A percentile compares a stretch with the other conserved stretches of the same genome.
phyloP scores from a whole-genome alignment of 2,329 filamentous ascomycete genomes.

The Hypoxylon sp. region DNA sequence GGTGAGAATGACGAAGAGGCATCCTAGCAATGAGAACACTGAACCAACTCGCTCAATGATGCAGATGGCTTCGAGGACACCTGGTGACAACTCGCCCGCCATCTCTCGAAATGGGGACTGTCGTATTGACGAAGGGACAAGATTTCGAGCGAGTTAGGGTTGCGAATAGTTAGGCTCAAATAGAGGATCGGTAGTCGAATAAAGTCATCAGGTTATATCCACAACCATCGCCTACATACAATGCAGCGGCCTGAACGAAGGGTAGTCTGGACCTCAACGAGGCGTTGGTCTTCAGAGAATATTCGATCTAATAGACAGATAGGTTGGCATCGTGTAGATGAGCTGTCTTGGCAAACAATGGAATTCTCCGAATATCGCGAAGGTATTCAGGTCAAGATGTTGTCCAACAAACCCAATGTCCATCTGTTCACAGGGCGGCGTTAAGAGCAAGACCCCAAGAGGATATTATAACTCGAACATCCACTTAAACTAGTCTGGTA shows the following conservation, averaged over 20 bases:
- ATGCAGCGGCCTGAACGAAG: no score
- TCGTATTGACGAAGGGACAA: no score
- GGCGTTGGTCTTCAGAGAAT: slow-evolving; percentile 10
- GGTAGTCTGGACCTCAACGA: background rate
- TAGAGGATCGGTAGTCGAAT: no score
- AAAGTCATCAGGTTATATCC: no score
- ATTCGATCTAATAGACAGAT: background rate
- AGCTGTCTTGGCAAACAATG: background rate
- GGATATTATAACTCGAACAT: slow-evolving; percentile 22
- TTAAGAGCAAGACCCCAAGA: slow-evolving; percentile 11
- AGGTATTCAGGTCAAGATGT: slow-evolving; percentile 9
- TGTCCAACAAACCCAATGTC: slow-evolving; percentile 13
- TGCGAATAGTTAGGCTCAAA: no score
- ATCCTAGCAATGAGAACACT: slow-evolving; percentile 74
- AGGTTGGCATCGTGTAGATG: slow-evolving; percentile 10
- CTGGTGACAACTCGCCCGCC: slow-evolving; percentile 24
- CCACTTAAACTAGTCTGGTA: background rate
- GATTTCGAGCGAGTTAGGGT: no score
- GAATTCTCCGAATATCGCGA: slow-evolving; percentile 6
- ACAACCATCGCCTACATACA: no score
- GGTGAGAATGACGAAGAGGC: slow-evolving; percentile 74
- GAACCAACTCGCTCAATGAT: slow-evolving; percentile 74
- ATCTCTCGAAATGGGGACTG: no score
- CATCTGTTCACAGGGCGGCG: slow-evolving; percentile 10
- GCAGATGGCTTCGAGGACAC: slow-evolving; percentile 64